Percentiles rank a stretch among this genome's conserved stretches.
phyloP scores from a whole-genome alignment of 257 asterid species.

The Solanum pimpinellifolium region DNA sequence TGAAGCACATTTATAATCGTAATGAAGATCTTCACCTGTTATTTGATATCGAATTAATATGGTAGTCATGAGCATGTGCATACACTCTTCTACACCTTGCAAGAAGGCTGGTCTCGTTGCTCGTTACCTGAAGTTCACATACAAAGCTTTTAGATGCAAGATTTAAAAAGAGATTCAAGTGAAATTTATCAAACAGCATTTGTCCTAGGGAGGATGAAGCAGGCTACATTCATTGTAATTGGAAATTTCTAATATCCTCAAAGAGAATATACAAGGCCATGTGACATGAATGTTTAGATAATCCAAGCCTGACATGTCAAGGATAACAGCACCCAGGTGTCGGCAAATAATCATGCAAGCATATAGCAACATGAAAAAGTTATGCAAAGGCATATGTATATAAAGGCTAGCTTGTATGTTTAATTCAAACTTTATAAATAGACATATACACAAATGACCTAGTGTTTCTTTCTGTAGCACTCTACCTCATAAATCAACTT shows the following conservation, averaged over 20 bases:
- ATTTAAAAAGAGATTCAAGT: not conserved
- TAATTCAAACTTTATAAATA: not conserved
- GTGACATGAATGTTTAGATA: not conserved
- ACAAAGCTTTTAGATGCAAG: not conserved
- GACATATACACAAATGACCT: not conserved
- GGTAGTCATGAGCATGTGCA: constrained; percentile 99
- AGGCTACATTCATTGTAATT: not conserved
- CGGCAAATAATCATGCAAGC: not conserved
- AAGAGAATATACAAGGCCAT: not conserved
- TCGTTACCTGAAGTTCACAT: constrained; percentile 40
- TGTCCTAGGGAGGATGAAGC: not conserved
- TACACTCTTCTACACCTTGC: constrained; percentile 94
- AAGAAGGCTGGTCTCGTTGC: constrained; percentile 74
- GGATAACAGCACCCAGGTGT: not conserved
- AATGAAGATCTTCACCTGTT: constrained; percentile 55
- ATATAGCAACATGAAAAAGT: not conserved
- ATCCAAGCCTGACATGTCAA: not conserved
- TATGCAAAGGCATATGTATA: not conserved
- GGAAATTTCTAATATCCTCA: not conserved
- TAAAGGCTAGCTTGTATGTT: not conserved
- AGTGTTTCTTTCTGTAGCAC: not conserved
- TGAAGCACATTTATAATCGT: not conserved
- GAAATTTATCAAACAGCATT: not conserved
- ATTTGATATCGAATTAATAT: constrained; percentile 91
- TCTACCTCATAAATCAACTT: not conserved